Percentiles rank a stretch among this genome's conserved stretches.
Evolutionary conservation across 768 basidiomycete species (phyloP).

Genomic region (Epithele typhae): DNA sequence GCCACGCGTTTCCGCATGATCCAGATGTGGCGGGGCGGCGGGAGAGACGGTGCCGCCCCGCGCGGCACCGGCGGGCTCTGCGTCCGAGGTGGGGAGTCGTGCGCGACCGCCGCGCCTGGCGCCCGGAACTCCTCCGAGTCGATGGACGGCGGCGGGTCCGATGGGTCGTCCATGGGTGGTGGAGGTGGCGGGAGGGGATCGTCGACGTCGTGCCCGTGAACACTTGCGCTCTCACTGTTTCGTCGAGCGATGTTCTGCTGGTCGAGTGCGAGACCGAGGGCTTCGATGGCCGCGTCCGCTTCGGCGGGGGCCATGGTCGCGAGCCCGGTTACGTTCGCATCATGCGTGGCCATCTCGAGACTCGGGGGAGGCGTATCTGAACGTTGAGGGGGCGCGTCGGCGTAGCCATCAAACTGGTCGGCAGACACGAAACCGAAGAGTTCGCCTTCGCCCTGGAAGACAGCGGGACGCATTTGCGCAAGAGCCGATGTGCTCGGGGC

Average conservation of each 20-base stretch:
- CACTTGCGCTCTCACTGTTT: slow-evolving; percentile 14
- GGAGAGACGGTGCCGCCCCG: slow-evolving; percentile 1
- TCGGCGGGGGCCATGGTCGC: slow-evolving; percentile 44
- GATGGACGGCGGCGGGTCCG: slow-evolving; percentile 85
- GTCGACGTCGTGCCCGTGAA: slow-evolving; percentile 15
- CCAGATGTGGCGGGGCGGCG: slow-evolving; percentile 10
- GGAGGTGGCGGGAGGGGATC: slow-evolving; percentile 61
- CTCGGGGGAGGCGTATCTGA: slow-evolving; percentile 70
- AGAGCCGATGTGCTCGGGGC: slow-evolving; percentile 28
- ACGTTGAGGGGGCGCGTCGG: slow-evolving; percentile 53
- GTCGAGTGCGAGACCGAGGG: slow-evolving; percentile 55
- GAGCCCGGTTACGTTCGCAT: slow-evolving; percentile 66
- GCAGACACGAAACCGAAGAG: slow-evolving; percentile 68
- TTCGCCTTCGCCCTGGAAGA: slow-evolving; percentile 69
- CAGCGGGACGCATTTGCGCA: slow-evolving; percentile 17
- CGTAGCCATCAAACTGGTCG: slow-evolving; percentile 81
- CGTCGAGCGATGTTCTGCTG: slow-evolving; percentile 29
- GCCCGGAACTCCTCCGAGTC: slow-evolving; percentile 65
- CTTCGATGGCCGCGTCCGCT: slow-evolving; percentile 49
- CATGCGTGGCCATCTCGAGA: slow-evolving; percentile 68
- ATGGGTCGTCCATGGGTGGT: slow-evolving; percentile 80
- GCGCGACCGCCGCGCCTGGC: slow-evolving; percentile 22
- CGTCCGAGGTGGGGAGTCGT: slow-evolving; percentile 17
- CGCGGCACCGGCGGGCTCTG: slow-evolving; percentile 12
- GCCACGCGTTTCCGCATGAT: slow-evolving; percentile 1